Conservation (phyloP, 2,329 filamentous ascomycete genomes). For the Bipolaris sorokiniana region DNA sequence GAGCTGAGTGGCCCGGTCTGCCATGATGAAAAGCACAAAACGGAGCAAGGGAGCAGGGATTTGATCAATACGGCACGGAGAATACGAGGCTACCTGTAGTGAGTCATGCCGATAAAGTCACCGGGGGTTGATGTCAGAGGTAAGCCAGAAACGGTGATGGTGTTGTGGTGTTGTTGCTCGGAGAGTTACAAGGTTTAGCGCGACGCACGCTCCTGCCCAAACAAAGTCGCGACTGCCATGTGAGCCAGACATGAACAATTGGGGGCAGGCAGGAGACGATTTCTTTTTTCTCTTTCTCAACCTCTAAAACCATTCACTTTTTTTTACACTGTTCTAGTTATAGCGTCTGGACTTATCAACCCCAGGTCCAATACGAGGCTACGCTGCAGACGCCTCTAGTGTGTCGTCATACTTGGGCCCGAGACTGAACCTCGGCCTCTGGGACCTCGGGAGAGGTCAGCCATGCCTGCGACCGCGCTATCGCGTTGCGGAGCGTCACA, state of each 20-base stretch:
- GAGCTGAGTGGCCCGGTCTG: slow-evolving; percentile 33
- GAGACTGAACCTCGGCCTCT: slow-evolving; percentile 40
- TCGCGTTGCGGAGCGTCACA: slow-evolving; percentile 30
- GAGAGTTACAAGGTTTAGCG: slow-evolving; percentile 13
- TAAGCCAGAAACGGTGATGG: background rate
- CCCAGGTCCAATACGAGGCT: background rate
- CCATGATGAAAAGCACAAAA: slow-evolving; percentile 29
- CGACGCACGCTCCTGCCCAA: slow-evolving; percentile 27
- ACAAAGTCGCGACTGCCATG: slow-evolving; percentile 9
- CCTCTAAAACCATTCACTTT: background rate
- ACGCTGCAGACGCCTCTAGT: slow-evolving; percentile 2
- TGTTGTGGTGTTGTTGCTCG: slow-evolving; percentile 25
- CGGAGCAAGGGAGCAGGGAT: background rate
- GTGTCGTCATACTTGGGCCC: slow-evolving; percentile 17
- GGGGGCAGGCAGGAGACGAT: background rate
- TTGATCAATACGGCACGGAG: background rate
- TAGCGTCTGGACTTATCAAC: too few species aligned
- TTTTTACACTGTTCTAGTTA: too few species aligned
- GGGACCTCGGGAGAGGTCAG: slow-evolving; percentile 45
- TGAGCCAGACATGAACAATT: background rate
- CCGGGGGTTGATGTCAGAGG: background rate
- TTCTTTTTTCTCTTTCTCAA: background rate
- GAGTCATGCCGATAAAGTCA: slow-evolving; percentile 11
- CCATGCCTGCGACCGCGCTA: slow-evolving; percentile 37
- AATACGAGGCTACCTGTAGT: slow-evolving; percentile 6